phyloP scores from a whole-genome alignment of 2,329 filamentous ascomycete species.

The Fusarium solani-melongenae region DNA sequence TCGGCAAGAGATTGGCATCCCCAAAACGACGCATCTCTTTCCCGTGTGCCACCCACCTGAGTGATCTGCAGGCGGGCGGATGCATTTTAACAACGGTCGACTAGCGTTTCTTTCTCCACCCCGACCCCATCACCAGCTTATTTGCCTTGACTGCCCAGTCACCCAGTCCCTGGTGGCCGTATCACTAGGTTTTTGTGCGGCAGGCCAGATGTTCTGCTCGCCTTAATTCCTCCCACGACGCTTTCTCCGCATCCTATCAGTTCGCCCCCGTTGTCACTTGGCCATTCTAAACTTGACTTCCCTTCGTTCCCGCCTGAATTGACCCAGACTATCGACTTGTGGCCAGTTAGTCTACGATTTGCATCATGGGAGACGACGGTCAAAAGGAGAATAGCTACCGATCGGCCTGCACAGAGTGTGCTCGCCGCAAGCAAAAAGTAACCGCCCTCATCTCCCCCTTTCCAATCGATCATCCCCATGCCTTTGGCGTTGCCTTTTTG shows the following conservation, averaged over 20 bases:
- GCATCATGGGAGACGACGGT: constrained; percentile 27
- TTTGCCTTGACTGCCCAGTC: constrained; percentile 17
- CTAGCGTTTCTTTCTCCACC: constrained; percentile 40
- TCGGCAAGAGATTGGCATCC: constrained; percentile 29
- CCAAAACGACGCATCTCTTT: constrained; percentile 33
- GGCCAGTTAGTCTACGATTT: background rate
- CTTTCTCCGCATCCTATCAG: constrained; percentile 1
- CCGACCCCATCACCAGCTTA: constrained; percentile 26
- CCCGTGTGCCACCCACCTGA: constrained; percentile 39
- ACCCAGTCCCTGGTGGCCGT: constrained; percentile 11
- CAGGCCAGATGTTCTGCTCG: constrained; percentile 5
- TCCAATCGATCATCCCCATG: background rate
- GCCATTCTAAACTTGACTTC: background rate
- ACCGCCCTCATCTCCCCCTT: background rate
- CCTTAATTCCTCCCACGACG: background rate
- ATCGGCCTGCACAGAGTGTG: constrained; percentile 57
- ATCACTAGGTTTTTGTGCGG: constrained; percentile 11
- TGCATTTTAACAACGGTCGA: constrained; percentile 38
- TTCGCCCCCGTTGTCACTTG: background rate
- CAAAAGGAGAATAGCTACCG: constrained; percentile 36
- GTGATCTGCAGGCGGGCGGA: constrained; percentile 38
- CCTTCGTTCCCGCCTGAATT: background rate
- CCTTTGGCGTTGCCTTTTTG: background rate
- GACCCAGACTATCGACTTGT: background rate
- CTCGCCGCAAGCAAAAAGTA: constrained; percentile 54